These are phyloP conservation scores for Boletus mariae DNA, from an alignment of 1,284 basidiomycete genomes.

Conservation along the genomic window DNA sequence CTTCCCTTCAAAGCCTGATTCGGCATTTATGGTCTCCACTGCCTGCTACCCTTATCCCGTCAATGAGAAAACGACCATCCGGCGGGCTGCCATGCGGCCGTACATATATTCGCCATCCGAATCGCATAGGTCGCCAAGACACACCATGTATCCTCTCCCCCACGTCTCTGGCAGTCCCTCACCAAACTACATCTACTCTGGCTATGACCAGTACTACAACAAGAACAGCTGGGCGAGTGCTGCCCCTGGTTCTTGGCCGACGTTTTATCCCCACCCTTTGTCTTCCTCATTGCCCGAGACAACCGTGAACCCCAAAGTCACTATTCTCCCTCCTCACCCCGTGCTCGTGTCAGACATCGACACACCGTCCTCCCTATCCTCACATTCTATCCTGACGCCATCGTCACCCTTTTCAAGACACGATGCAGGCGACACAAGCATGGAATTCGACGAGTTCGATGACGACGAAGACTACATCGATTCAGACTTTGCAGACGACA, in stretches of 20 bases:
- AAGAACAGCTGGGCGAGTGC: conserved; percentile 19
- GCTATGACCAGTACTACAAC: conserved; percentile 21
- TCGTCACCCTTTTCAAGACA: conserved; percentile 28
- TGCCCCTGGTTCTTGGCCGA: conserved; percentile 22
- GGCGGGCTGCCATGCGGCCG: conserved; percentile 21
- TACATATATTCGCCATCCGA: conserved; percentile 33
- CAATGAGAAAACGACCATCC: conserved; percentile 22
- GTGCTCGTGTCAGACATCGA: conserved; percentile 26
- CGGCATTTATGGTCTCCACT: conserved; percentile 31
- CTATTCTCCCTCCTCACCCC: conserved; percentile 23
- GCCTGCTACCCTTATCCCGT: conserved; percentile 27
- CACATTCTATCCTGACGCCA: conserved; percentile 30
- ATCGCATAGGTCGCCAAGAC: conserved; percentile 16
- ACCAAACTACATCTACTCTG: conserved; percentile 22
- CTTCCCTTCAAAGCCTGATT: conserved; percentile 21
- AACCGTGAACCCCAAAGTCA: conserved; percentile 30
- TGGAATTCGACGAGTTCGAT: conserved; percentile 33
- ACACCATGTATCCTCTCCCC: conserved; percentile 28
- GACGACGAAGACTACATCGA: conserved; percentile 33
- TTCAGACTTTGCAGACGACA: conserved; percentile 32
- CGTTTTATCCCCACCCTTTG: conserved; percentile 14
- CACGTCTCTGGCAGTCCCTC: conserved; percentile 18
- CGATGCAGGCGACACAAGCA: neutral
- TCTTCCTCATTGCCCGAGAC: conserved; percentile 17
- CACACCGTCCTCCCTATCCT: conserved; percentile 32